A percentile compares a stretch with the other conserved stretches of the same genome.
Evolutionary conservation across 192 early-diverging fungal genomes (phyloP).

Genomic region (Podila epicladia): DNA sequence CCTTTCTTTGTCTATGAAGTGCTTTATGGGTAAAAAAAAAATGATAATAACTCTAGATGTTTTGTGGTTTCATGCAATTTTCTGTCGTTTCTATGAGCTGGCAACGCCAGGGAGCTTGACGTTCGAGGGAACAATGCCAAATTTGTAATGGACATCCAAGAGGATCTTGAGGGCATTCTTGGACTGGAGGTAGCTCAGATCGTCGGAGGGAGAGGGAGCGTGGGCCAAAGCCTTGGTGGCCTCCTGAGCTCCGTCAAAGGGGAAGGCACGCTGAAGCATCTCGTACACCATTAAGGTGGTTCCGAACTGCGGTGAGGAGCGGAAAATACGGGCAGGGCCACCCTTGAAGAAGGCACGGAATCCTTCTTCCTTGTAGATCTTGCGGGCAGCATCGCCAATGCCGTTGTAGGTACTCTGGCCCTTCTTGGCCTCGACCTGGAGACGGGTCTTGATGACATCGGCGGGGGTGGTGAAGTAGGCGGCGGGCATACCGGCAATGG

Average conservation of each 20-base stretch:
- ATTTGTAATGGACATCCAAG: conserved; percentile 56
- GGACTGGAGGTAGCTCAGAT: conserved; percentile 55
- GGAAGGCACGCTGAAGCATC: conserved; percentile 77
- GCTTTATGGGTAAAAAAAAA: conserved; percentile 1
- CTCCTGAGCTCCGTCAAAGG: conserved; percentile 51
- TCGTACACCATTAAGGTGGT: conserved; percentile 96
- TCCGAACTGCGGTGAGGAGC: conserved; percentile 97
- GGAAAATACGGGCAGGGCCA: conserved; percentile 89
- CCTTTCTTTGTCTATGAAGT: no score
- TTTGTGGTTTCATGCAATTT: neutral
- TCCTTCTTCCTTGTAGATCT: conserved; percentile 93
- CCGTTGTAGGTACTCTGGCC: conserved; percentile 91
- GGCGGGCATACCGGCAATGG: conserved; percentile 95
- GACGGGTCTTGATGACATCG: conserved; percentile 98
- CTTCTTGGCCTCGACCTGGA: conserved; percentile 92
- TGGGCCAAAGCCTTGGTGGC: conserved; percentile 26
- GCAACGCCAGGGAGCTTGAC: conserved; percentile 33
- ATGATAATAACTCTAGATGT: neutral
- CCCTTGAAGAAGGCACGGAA: conserved; percentile 97
- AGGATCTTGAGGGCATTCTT: conserved; percentile 68
- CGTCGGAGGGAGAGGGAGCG: conserved; percentile 21
- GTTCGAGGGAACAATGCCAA: conserved; percentile 40
- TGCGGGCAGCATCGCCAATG: conserved; percentile 84
- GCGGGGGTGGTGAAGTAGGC: conserved; percentile 97
- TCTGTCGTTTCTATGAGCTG: conserved; percentile 17